Evolutionary conservation across 352 stramenopile species (phyloP).

Genomic region (Pseudoperonospora humuli): DNA sequence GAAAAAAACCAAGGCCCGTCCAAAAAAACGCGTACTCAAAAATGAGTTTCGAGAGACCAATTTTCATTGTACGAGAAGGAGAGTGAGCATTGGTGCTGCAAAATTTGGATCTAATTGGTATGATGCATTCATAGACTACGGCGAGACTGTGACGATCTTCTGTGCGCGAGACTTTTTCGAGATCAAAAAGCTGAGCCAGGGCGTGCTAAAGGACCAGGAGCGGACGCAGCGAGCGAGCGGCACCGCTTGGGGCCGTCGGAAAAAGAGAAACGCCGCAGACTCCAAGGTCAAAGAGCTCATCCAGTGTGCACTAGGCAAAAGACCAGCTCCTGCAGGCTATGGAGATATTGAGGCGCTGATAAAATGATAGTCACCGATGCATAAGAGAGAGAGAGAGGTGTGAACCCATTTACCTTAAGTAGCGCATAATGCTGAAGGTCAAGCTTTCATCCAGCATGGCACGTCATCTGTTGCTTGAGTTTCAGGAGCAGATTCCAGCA

Average conservation of each 20-base stretch:
- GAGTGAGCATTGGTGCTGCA: background rate
- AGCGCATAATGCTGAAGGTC: constrained; percentile 5
- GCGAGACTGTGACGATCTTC: constrained; percentile 74
- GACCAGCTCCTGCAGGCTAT: constrained; percentile 8
- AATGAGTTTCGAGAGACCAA: constrained; percentile 76
- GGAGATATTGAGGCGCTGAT: background rate
- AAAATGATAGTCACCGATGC: constrained; percentile 5
- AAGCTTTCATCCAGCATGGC: constrained; percentile 39
- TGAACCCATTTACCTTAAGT: constrained; percentile 2
- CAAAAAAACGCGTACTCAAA: constrained; percentile 49
- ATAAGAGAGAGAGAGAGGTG: constrained; percentile 8
- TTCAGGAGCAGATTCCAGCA: constrained; percentile 1
- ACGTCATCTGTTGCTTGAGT: constrained; percentile 20
- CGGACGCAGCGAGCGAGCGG: constrained; percentile 49
- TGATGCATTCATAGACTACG: constrained; percentile 42
- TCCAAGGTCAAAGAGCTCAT: constrained; percentile 36
- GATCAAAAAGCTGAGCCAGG: constrained; percentile 61
- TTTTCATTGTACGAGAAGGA: constrained; percentile 44
- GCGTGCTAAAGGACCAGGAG: constrained; percentile 68
- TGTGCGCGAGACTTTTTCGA: constrained; percentile 66
- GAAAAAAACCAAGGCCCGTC: constrained; percentile 15
- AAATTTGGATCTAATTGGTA: too few relatives aligned
- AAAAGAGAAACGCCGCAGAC: constrained; percentile 20
- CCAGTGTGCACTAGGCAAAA: constrained; percentile 35
- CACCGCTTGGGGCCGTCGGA: constrained; percentile 23